Evolutionary conservation across 257 asterid species (phyloP), one percentile per base, ranked within the genome.

Genomic region (Capsicum baccatum): DNA sequence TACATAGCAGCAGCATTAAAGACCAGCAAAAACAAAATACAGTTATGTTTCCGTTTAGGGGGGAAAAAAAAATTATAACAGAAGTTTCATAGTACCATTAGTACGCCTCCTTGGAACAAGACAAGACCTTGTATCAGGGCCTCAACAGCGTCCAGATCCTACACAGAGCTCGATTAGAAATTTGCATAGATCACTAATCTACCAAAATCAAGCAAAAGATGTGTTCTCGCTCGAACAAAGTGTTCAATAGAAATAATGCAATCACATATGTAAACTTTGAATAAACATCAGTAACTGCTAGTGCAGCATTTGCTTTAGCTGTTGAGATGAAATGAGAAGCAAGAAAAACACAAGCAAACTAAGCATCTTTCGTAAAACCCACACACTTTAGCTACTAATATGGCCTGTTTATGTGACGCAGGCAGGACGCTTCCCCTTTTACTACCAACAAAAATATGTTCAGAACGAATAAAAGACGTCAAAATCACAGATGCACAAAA

Each of bases 121-220:
- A 94, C 98, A 9, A 96, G 98, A 83, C 99, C 99, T 87, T 93
- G 98, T 84, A 97, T 97, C 89, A 97, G 89, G 60, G 99, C 99
- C 90, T 97, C 99, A 26, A 97, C 98, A 0, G 99, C 99, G 71
- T 97, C 99, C 88, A 94, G 91, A 85, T 96, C 99, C 99, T 94
- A 79, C 70, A 88, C 85, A 59, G 79, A 82, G 78, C 81, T 58
- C 52, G 74, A 76, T 76, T 55, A 76, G 11, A 33, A 66, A 33
- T 35, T 68, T 68, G 78, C 78, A 68, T 15, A 37, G 8, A 37
- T 64, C 4, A 44, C 9, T 64, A 35, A 66, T 66, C 55, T 48
- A 78, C 11, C 39, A 54, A 54, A 86, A 68, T 85, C 44, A 57
- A 79, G 70, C 42, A 79, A 58, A 13, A 81, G 57, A 19, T 12